Conservation (phyloP, 441 rosid genomes). For the Bocquillonia castaneifolia region DNA sequence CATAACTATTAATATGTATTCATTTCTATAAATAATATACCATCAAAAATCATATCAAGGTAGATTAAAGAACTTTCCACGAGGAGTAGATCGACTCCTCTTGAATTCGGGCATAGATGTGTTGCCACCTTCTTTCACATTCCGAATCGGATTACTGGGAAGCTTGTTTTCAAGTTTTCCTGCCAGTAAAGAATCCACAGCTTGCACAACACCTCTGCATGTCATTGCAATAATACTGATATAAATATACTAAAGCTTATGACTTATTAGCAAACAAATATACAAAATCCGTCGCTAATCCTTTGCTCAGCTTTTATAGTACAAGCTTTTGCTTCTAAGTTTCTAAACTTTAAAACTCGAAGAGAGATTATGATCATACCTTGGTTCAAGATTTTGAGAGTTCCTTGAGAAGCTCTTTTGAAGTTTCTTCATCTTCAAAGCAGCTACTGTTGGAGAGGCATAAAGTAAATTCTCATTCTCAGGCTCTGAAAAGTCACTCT, state of each 20-base stretch:
- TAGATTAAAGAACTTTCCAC: conserved; percentile 56
- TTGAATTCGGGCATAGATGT: conserved; percentile 56
- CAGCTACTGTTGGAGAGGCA: conserved; percentile 37
- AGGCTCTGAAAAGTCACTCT: conserved; percentile 66
- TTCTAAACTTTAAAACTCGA: neutral
- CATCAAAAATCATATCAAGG: conserved; percentile 37
- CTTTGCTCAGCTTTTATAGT: no score
- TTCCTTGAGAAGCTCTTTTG: conserved; percentile 47
- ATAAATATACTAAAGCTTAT: neutral
- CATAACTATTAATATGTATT: conserved; percentile 11
- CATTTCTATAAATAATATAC: conserved; percentile 7
- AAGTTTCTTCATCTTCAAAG: conserved; percentile 43
- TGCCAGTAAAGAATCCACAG: conserved; percentile 33
- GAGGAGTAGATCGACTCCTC: conserved; percentile 77
- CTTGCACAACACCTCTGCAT: conserved; percentile 46
- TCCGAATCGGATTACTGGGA: conserved; percentile 32
- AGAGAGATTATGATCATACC: conserved; percentile 32
- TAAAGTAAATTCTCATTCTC: conserved; percentile 51
- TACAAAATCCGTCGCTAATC: no score
- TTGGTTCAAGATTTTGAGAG: conserved; percentile 54
- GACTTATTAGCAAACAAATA: neutral
- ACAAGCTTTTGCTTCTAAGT: no score
- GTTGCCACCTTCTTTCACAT: conserved; percentile 45
- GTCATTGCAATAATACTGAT: neutral
- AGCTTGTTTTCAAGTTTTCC: conserved; percentile 47